Evolutionary conservation across 2,329 filamentous ascomycete species (phyloP), one percentile per base, ranked within the genome.

Genomic region (Ophiostoma sp.): DNA sequence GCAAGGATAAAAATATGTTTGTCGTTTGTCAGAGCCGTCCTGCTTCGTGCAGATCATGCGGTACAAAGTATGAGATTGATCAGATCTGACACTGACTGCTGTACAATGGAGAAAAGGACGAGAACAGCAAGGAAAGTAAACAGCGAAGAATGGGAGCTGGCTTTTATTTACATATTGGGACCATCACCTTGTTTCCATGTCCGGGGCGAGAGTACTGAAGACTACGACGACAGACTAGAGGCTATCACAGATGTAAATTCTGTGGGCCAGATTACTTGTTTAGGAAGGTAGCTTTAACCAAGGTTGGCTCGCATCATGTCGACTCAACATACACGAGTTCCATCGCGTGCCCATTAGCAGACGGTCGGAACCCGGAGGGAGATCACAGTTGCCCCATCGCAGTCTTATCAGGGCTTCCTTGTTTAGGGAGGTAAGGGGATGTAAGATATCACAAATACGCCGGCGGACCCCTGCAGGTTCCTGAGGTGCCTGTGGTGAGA

Each of bases 401-500:
- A 18, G n/a, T 36, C 49, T 55, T 55, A 55, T 55, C 49, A 27
- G 7, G 11, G 18, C 18, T 18, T 55, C 49, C 49, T 55, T 55
- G 49, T 16, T 55, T 27, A 55, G 49, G 49, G 49, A 55, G 49
- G 49, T 55, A 55, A 11, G 49, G 49, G 12, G 49, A 8, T 55
- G 14, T 14, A 9, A 27, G 49, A 18, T 55, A 55, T 55, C 3
- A 55, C 18, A 55, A 55, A 55, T 47, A 47, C 45, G 5, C 4
- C n/a, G 18, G 49, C 49, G 49, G 49, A 55, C 49, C 49, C 49
- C 49, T 55, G 18, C 49, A 55, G 18, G 49, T 55, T 55, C 49
- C 49, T 55, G 49, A 9, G 49, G 27, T 36, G 14, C 45, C 45
- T n/a, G 45, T 8, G 42, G 42, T 2, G 42, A 44, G 42, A 27